Percentiles rank a stretch among this genome's conserved stretches.
Conservation (phyloP, 352 stramenopile genomes). For the Globisporangium viniferum region DNA sequence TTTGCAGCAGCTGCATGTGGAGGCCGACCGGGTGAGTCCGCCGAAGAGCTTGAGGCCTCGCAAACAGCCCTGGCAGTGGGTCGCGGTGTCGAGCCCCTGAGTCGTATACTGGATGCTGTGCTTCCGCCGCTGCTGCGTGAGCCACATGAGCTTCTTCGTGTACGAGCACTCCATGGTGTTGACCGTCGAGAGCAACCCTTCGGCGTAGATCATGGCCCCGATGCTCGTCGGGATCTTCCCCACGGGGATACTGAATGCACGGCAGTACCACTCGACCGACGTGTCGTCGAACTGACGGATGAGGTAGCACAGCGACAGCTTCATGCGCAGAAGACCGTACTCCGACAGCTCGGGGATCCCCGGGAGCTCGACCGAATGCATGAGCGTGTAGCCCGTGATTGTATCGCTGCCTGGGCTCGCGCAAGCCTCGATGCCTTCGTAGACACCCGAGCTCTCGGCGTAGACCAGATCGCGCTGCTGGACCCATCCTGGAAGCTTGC, state of each 20-base stretch:
- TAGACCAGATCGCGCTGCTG: slow-evolving; percentile 25
- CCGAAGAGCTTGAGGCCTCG: not conserved
- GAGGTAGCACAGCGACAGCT: slow-evolving; percentile 1
- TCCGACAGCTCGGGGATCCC: not conserved
- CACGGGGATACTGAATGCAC: not conserved
- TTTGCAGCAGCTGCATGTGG: too few species aligned
- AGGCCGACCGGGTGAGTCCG: not conserved
- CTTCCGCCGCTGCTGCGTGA: not conserved
- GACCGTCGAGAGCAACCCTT: not conserved
- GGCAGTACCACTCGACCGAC: slow-evolving; percentile 5
- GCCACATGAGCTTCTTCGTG: slow-evolving; percentile 12
- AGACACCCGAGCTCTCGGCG: slow-evolving; percentile 34
- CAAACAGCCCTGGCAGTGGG: not conserved
- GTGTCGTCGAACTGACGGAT: not conserved
- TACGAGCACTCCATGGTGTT: slow-evolving; percentile 2
- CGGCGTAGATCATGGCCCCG: not conserved
- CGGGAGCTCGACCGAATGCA: slow-evolving; percentile 33
- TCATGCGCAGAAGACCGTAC: not conserved
- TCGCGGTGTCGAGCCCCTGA: not conserved
- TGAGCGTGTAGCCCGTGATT: slow-evolving; percentile 39
- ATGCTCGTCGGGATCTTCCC: not conserved
- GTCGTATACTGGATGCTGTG: not conserved
- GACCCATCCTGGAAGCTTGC: not conserved
- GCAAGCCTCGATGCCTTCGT: slow-evolving; percentile 16
- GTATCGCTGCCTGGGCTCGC: not conserved